phyloP scores from a whole-genome alignment of 2,329 filamentous ascomycete genomes.

The Amphichorda felina region DNA sequence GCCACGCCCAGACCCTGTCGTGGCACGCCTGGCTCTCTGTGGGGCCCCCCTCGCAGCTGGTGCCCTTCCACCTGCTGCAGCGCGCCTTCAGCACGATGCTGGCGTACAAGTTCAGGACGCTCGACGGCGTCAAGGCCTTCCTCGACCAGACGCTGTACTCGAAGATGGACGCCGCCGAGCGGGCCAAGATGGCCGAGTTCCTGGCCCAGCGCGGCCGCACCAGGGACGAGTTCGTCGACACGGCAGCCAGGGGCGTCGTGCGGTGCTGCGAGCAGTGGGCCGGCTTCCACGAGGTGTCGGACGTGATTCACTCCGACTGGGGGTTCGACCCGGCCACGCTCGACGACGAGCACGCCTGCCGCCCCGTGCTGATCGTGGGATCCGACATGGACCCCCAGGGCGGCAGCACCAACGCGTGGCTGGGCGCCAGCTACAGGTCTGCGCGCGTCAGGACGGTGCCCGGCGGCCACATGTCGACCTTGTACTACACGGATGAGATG shows the following conservation, averaged over 20 bases:
- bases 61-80: too few relatives aligned
- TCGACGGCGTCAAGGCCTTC: too few relatives aligned
- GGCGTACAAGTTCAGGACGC: too few relatives aligned
- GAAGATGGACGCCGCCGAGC: too few relatives aligned
- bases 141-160: too few relatives aligned
- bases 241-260: background rate
- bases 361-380: conserved; percentile 8
- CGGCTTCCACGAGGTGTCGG: conserved; percentile 11
- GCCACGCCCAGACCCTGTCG: too few relatives aligned
- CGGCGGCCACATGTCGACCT: conserved; percentile 9
- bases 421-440: conserved; percentile 8
- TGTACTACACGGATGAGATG: conserved; percentile 11
- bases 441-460: conserved; percentile 7
- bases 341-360: conserved; percentile 7
- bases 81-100: too few relatives aligned
- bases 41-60: too few relatives aligned
- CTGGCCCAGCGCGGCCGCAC: too few relatives aligned
- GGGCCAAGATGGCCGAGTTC: too few relatives aligned
- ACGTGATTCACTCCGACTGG: conserved; percentile 12
- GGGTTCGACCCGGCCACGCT: conserved; percentile 9
- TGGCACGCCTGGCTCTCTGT: too few relatives aligned
- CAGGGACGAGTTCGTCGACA: background rate
- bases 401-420: conserved; percentile 9
- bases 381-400: conserved; percentile 8
- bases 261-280: conserved; percentile 9